phyloP scores from a whole-genome alignment of 305 asterid genomes.

The Rubia balearica region DNA sequence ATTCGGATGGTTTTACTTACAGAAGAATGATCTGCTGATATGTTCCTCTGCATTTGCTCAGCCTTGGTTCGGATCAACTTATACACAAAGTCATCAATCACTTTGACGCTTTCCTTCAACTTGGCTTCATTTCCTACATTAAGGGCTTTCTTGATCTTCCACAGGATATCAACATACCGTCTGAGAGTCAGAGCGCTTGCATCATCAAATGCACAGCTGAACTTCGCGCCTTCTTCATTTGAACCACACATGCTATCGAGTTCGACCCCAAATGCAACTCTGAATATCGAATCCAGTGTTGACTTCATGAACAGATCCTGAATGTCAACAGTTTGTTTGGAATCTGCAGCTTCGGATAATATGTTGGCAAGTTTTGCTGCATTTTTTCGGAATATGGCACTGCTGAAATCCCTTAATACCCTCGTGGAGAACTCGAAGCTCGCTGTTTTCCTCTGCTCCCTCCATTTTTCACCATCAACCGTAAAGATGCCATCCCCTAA shows the following conservation, averaged over 20 bases:
- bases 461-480: constrained; percentile 73
- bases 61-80: constrained; percentile 45
- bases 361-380: constrained; percentile 44
- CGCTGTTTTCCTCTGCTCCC: constrained; percentile 53
- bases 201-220: constrained; percentile 58
- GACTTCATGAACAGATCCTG: constrained; percentile 76
- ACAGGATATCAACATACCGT: constrained; percentile 54
- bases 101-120: constrained; percentile 33
- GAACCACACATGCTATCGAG: constrained; percentile 55
- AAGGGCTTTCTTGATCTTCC: constrained; percentile 60
- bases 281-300: constrained; percentile 62
- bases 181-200: constrained; percentile 49
- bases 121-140: constrained; percentile 57
- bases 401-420: constrained; percentile 55
- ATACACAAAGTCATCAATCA: constrained; percentile 49
- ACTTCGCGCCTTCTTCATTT: constrained; percentile 47
- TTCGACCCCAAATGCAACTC: constrained; percentile 62
- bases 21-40: constrained; percentile 27
- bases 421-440: constrained; percentile 61
- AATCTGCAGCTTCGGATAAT: constrained; percentile 32
- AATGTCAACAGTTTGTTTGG: constrained; percentile 40
- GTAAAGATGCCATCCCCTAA: constrained; percentile 76
- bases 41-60: constrained; percentile 29
- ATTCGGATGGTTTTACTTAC: constrained; percentile 28
- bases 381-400: constrained; percentile 38